phyloP scores from a whole-genome alignment of 2,329 filamentous ascomycete genomes.

The Xylaria sp. region DNA sequence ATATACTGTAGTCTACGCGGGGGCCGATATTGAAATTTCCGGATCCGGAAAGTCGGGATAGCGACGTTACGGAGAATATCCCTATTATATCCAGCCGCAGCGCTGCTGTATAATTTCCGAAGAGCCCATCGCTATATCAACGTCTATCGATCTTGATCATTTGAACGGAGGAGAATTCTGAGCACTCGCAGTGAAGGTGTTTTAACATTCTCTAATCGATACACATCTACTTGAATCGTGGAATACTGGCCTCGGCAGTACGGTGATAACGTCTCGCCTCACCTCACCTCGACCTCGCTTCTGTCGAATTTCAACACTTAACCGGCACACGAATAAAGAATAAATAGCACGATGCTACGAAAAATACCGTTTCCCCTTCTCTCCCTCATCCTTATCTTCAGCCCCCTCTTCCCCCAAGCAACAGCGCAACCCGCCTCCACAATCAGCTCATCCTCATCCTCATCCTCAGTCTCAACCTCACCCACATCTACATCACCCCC shows the following conservation, averaged over 20 bases:
- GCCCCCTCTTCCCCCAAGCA: conserved; percentile 10
- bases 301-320: background rate
- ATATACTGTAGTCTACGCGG: background rate
- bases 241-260: too few species aligned
- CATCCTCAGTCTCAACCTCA: background rate
- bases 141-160: background rate
- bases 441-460: background rate
- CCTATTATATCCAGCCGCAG: conserved; percentile 1
- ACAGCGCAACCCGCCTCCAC: conserved; percentile 6
- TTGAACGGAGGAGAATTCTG: background rate
- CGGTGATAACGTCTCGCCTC: background rate
- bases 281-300: background rate
- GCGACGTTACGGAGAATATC: background rate
- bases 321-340: background rate
- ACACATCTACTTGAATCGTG: background rate
- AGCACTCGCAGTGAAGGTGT: background rate
- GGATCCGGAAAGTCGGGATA: background rate
- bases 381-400: conserved; percentile 1
- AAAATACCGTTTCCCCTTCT: conserved; percentile 9
- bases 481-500: background rate
- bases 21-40: background rate
- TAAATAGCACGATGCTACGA: conserved; percentile 15
- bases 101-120: conserved; percentile 3
- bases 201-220: background rate
- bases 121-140: conserved; percentile 1